These are phyloP conservation scores for Phytopythium helicoides DNA, from an alignment of 352 stramenopile species.

Conservation along the genomic window DNA sequence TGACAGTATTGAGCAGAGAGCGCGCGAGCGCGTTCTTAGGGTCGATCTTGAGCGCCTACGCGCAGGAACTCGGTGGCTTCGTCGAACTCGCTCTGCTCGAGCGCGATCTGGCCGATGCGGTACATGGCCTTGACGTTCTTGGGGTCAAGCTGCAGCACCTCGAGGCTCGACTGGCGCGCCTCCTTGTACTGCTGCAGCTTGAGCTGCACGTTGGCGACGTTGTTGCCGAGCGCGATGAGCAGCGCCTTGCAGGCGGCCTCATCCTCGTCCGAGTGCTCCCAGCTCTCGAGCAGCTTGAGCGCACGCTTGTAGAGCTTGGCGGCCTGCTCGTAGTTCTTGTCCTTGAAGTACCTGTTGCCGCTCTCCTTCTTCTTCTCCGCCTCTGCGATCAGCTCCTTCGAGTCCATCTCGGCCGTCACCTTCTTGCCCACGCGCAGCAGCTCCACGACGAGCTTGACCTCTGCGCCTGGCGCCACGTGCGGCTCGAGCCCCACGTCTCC, in stretches of 20 bases:
- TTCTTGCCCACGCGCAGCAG: constrained; percentile 64
- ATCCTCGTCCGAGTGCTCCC: constrained; percentile 58
- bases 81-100: constrained; percentile 73
- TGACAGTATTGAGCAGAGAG: constrained; percentile 56
- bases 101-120: constrained; percentile 59
- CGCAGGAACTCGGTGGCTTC: constrained; percentile 57
- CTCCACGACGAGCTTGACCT: constrained; percentile 59
- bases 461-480: constrained; percentile 39
- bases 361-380: constrained; percentile 83
- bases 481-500: constrained; percentile 61
- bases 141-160: constrained; percentile 72
- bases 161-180: constrained; percentile 68
- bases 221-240: constrained; percentile 76
- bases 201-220: constrained; percentile 82
- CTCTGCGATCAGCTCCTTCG: constrained; percentile 67
- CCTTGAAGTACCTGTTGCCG: constrained; percentile 76
- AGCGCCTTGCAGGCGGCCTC: constrained; percentile 65
- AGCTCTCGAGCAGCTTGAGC: constrained; percentile 77
- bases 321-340: constrained; percentile 83
- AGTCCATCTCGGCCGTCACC: constrained; percentile 69
- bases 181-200: constrained; percentile 74
- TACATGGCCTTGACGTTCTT: constrained; percentile 83
- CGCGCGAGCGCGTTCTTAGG: constrained; percentile 67
- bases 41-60: constrained; percentile 60
- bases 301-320: constrained; percentile 83